Percentiles rank a stretch among this genome's conserved stretches.
phyloP scores from a whole-genome alignment of 176 grass and related monocot genomes.

The Triticum monococcum region DNA sequence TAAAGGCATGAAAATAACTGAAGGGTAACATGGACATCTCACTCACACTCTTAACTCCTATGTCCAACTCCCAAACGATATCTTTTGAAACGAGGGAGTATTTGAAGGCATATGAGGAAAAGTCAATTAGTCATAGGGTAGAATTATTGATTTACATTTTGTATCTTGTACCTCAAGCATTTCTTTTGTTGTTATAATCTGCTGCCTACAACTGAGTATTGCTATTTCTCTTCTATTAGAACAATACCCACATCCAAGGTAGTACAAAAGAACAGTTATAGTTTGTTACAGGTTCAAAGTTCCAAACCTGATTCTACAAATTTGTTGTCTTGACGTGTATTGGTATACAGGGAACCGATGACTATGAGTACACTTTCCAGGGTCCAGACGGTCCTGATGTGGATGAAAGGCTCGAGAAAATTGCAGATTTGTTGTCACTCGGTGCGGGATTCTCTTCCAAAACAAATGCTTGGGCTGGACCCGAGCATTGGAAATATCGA shows the following conservation, averaged over 20 bases:
- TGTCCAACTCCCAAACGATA: neutral
- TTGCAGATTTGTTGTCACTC: slow-evolving; percentile 74
- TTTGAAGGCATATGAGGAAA: neutral
- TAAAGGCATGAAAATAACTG: neutral
- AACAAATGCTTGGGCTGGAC: slow-evolving; percentile 99
- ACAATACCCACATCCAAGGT: neutral
- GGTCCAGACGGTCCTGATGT: slow-evolving; percentile 34
- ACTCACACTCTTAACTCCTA: neutral
- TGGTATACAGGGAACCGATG: slow-evolving; percentile 55
- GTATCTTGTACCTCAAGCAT: neutral
- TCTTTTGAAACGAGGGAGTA: neutral
- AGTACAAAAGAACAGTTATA: neutral
- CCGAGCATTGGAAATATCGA: slow-evolving; percentile 94
- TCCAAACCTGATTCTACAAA: neutral
- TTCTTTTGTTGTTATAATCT: neutral
- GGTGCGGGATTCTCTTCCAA: slow-evolving; percentile 73
- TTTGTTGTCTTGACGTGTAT: neutral
- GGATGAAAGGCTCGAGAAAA: slow-evolving; percentile 66
- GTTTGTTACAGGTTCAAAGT: neutral
- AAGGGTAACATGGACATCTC: neutral
- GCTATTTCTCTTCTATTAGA: neutral
- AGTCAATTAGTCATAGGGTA: neutral
- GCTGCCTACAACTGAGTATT: slow-evolving; percentile 2
- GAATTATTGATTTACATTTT: slow-evolving; percentile 21
- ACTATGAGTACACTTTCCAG: slow-evolving; percentile 56